Base-by-base conservation (phyloP, 2,329 filamentous ascomycete genomes). In the Xylariaceae sp. region DNA sequence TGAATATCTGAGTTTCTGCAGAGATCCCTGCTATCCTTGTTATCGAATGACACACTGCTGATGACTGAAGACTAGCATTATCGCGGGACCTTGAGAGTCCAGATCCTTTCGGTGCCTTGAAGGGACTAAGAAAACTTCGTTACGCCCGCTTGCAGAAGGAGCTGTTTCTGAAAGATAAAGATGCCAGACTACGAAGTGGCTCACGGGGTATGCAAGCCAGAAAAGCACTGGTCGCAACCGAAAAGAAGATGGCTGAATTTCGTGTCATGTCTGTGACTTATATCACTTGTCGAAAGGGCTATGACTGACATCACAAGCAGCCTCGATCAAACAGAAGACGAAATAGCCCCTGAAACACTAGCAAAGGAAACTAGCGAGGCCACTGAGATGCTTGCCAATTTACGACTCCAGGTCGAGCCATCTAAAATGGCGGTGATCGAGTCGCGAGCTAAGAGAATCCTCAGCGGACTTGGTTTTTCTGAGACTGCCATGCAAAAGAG, bases 111-210 rank as follows among this genome's bases (percentile, higher is more conserved):
- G 79, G 78, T 0, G 78, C 86, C 0, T 73, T 90, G 1, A 75
- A 74, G 14, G 82, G 84, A 0, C 73, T 88, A 34, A 79, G 88
- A 17, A 75, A 75, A 46, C 69, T 92, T 22, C 80, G 79, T 22
- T 80, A 89, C 60, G 78, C 84, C 55, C 76, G 83, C 18, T 73
- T 88, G 36, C 77, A 82, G 58, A 78, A 80, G 60, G 78, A 82
- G 6, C 73, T 91, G 3, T 89, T 88, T 50, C 78, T 85, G 17
- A 79, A 85, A 1, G 84, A 89, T 62, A 89, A 91, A 59, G 84
- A 90, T 63, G 89, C 89, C 7, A 77, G 83, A 40, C 71, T 90
- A 39, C 77, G 89, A 47, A 93, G 89, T 62, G 90, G 90, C 33
- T 81, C 88, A 1, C 74, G 90, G 40, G 90, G 90, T 0, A 73